Percentiles rank a stretch among this genome's conserved stretches.
Evolutionary conservation across 768 basidiomycete species (phyloP).

Genomic region (Basidioascus undulatus): DNA sequence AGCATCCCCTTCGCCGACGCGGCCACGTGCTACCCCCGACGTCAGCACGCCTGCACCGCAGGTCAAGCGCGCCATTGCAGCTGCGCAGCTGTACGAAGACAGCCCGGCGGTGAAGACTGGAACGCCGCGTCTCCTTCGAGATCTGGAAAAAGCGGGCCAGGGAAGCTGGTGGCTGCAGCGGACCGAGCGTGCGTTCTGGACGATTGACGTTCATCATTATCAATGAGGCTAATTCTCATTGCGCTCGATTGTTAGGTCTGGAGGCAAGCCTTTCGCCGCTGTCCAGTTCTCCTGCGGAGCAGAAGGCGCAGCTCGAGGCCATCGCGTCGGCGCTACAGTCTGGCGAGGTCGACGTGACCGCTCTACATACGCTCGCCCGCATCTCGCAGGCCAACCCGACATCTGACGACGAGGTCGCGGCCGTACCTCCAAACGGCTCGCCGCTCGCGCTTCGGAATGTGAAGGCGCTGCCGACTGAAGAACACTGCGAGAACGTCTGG

Average conservation of each 20-base stretch:
- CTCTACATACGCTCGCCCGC: slow-evolving; percentile 40
- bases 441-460: too few relatives aligned
- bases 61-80: slow-evolving; percentile 32
- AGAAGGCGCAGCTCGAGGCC: slow-evolving; percentile 29
- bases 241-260: slow-evolving; percentile 25
- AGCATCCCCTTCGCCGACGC: too few relatives aligned
- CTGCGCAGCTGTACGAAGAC: slow-evolving; percentile 32
- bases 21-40: too few relatives aligned
- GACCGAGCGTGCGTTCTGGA: slow-evolving; percentile 32
- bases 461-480: too few relatives aligned
- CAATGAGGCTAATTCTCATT: not conserved
- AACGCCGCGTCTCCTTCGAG: slow-evolving; percentile 39
- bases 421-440: slow-evolving; percentile 33
- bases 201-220: not conserved
- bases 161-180: slow-evolving; percentile 72
- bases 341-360: slow-evolving; percentile 27
- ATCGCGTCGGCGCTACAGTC: slow-evolving; percentile 32
- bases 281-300: slow-evolving; percentile 21
- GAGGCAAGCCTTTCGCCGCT: slow-evolving; percentile 25
- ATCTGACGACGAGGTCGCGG: slow-evolving; percentile 26
- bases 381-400: slow-evolving; percentile 37
- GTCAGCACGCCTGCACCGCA: slow-evolving; percentile 21
- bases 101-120: slow-evolving; percentile 39
- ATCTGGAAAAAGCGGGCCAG: slow-evolving; percentile 34
- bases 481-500: too few relatives aligned